A percentile compares a stretch with the other conserved stretches of the same genome.
Conservation (phyloP, 768 basidiomycete genomes). For the Kwoniella mangroviensis region DNA sequence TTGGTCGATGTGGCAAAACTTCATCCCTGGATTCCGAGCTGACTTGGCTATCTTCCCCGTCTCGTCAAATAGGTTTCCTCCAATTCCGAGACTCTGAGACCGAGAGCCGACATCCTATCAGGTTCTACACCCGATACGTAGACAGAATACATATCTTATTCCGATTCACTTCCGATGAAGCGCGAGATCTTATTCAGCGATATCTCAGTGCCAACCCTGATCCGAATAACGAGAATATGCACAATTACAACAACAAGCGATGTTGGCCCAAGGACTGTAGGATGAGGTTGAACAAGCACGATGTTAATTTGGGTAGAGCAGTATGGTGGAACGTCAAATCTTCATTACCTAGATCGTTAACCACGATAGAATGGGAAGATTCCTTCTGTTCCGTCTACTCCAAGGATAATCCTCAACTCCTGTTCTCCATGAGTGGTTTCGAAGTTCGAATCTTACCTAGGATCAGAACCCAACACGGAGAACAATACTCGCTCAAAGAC, state of each 20-base stretch:
- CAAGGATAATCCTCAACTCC: slow-evolving; percentile 92
- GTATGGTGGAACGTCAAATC: slow-evolving; percentile 99
- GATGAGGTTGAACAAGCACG: slow-evolving; percentile 98
- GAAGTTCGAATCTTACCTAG: slow-evolving; percentile 97
- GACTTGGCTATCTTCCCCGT: not conserved
- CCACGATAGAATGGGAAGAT: slow-evolving; percentile 99
- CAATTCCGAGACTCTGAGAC: slow-evolving; percentile 94
- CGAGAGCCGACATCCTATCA: slow-evolving; percentile 96
- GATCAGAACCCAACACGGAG: slow-evolving; percentile 90
- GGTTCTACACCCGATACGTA: slow-evolving; percentile 95
- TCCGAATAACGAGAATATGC: slow-evolving; percentile 97
- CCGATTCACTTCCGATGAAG: slow-evolving; percentile 96
- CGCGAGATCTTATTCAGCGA: slow-evolving; percentile 94
- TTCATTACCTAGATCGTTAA: slow-evolving; percentile 88
- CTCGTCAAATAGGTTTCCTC: slow-evolving; percentile 70
- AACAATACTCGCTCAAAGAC: slow-evolving; percentile 95
- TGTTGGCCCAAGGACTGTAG: slow-evolving; percentile 99
- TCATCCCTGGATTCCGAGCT: not conserved
- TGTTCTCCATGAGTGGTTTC: slow-evolving; percentile 99
- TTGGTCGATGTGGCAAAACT: not conserved
- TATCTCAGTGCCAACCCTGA: slow-evolving; percentile 97
- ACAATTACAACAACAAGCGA: slow-evolving; percentile 98
- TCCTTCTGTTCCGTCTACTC: slow-evolving; percentile 97
- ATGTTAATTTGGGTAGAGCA: slow-evolving; percentile 95
- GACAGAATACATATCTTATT: slow-evolving; percentile 94